phyloP scores from a whole-genome alignment of 1,284 basidiomycete genomes.

The Stygiomarasmius scandens region DNA sequence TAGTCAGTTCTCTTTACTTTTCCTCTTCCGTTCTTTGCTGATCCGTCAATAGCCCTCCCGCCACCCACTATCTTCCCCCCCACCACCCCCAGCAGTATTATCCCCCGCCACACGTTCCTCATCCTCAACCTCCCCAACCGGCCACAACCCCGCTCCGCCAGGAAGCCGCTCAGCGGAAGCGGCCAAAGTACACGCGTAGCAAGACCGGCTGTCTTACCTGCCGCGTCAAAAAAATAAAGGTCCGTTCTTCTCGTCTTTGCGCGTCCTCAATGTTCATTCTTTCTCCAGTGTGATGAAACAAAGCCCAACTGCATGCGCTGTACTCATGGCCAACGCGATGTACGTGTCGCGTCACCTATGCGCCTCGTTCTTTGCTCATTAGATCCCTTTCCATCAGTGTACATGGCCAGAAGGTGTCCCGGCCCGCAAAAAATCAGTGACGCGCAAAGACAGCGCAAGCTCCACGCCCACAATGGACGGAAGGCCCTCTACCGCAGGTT shows the following conservation, averaged over 20 bases:
- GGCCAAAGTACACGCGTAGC: slow-evolving; percentile 84
- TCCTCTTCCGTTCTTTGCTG: slow-evolving; percentile 19
- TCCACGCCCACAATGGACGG: slow-evolving; percentile 40
- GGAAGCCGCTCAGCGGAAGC: slow-evolving; percentile 63
- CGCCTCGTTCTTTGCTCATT: neutral
- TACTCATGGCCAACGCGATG: slow-evolving; percentile 77
- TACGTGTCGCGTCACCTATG: slow-evolving; percentile 35
- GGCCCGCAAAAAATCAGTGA: slow-evolving; percentile 55
- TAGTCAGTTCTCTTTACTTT: slow-evolving; percentile 19
- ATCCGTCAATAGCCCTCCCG: slow-evolving; percentile 33
- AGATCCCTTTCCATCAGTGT: slow-evolving; percentile 51
- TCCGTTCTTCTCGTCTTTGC: slow-evolving; percentile 34
- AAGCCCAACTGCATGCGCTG: slow-evolving; percentile 82
- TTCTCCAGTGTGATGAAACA: slow-evolving; percentile 73
- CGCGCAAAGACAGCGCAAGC: slow-evolving; percentile 41
- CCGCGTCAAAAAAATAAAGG: slow-evolving; percentile 86
- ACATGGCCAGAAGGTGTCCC: slow-evolving; percentile 80
- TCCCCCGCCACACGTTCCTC: slow-evolving; percentile 38
- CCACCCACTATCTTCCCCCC: slow-evolving; percentile 46
- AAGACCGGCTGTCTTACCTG: slow-evolving; percentile 86
- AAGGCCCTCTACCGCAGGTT: slow-evolving; percentile 65
- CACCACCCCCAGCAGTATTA: slow-evolving; percentile 46
- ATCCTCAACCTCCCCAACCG: slow-evolving; percentile 45
- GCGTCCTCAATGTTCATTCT: slow-evolving; percentile 7
- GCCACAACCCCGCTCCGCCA: slow-evolving; percentile 48